These are phyloP conservation scores for Leishmania aethiopica DNA, from an alignment of 208 protist species.

Conservation along the genomic window DNA sequence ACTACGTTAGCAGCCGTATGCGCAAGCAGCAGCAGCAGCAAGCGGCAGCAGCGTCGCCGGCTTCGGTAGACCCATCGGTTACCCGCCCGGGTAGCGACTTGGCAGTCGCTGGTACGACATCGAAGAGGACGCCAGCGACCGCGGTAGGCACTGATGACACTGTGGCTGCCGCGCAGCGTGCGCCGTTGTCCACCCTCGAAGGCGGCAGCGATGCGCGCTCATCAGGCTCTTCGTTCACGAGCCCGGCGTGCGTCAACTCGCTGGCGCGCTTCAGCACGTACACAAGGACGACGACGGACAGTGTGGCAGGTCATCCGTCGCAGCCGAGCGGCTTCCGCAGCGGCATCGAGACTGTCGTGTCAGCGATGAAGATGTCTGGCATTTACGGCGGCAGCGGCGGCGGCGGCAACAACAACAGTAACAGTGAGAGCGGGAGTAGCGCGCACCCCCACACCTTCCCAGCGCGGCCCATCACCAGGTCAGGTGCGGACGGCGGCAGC, in stretches of 20 bases:
- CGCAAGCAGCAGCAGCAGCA: slow-evolving; percentile 33
- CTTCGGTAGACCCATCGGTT: neutral
- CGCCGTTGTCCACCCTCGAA: neutral
- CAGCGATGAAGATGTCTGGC: slow-evolving; percentile 19
- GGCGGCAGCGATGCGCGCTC: slow-evolving; percentile 8
- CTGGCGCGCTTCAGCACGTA: slow-evolving; percentile 1
- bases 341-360: slow-evolving; percentile 17
- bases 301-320: neutral
- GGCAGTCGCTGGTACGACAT: neutral
- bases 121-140: neutral
- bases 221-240: slow-evolving; percentile 24
- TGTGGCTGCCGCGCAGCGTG: neutral
- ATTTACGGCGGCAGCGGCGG: slow-evolving; percentile 4
- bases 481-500: neutral
- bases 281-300: neutral
- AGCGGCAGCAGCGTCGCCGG: neutral
- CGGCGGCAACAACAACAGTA: neutral
- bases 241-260: slow-evolving; percentile 20
- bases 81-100: neutral
- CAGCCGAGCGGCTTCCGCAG: slow-evolving; percentile 8
- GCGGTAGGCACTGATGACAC: neutral
- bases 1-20: slow-evolving; percentile 53
- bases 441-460: slow-evolving; percentile 5
- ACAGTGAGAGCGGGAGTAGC: neutral
- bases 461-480: slow-evolving; percentile 16